Evolutionary conservation across 192 early-diverging fungal species (phyloP), one percentile per base, ranked within the genome.

Genomic region (Backusella tuberculispora): DNA sequence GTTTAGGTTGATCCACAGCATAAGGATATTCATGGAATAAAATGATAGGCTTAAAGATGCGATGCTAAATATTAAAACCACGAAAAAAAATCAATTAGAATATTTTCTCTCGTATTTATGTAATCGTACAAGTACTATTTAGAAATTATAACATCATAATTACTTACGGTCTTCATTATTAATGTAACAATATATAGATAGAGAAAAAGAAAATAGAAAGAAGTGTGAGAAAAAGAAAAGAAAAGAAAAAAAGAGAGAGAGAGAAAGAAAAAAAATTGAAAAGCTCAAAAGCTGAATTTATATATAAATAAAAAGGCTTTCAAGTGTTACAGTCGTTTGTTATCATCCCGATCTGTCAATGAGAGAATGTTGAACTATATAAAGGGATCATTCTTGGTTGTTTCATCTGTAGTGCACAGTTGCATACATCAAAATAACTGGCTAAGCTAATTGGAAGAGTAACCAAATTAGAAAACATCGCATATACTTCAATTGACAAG

Each of bases 11-110:
- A 24, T 69, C 68, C 19, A 26, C 15, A 10, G 10, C 37, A 67
- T 75, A 68, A 6, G 74, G 42, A 26, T 73, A 34, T 29, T 78
- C 74, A 65, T 80, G 79, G 50, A 80, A 80, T 48, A 80, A 63
- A 26, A 80, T 74, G 45, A 80, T 67, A 21, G 79, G 79, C 19
- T 71, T 68, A 53, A 80, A 80, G 9, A 80, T 56, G 17, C 79
- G 79, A 46, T 80, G 41, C 40, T 34, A 42, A 19, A 14, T 66
- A 60, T 60, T 26, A 34, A 6, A 65, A 17, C 13, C 15, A 65
- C 14, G 21, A 65, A 17, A 7, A 42, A 50, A 71, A 48, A 43
- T 42, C 34, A 48, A 71, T 34, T 26, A 50, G 26, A n/a, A 37
- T 60, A 4, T 29, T 6, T 42, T 34, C 19, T n/a, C 48, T 7